Evolutionary conservation across 2,329 filamentous ascomycete genomes (phyloP), one percentile per base, ranked within the genome.

Genomic region (Trichoderma atrobrunneum): DNA sequence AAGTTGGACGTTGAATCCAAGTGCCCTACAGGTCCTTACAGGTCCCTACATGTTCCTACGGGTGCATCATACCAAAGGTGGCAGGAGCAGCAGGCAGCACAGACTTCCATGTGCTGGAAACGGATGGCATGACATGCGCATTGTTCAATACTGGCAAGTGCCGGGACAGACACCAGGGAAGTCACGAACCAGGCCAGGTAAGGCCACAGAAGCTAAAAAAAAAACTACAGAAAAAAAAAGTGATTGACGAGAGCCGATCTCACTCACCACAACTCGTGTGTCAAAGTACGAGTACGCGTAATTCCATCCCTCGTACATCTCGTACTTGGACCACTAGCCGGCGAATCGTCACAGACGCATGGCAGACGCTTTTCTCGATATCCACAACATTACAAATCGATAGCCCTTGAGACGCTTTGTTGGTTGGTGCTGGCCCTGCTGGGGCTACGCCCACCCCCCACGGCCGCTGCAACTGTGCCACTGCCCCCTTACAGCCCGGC

Each of bases 381-480:
- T 39, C 66, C 54, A 61, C 66, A 56, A 54, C 30, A 72, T 68
- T 72, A 68, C 71, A 68, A 67, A 72, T 72, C 64, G 48, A 63
- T 51, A 68, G 61, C 65, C 30, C 48, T 60, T 24, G 48, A 48
- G 64, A 67, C 48, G 39, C 56, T 68, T 68, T 11, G 60, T 24
- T 56, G 65, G 54, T 21, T 39, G 14, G 43, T 39, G 63, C 64
- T 18, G 43, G 34, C 48, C 57, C 71, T 68, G 64, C 64, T n/a
- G 43, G 34, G 59, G 64, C 71, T 68, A 68, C 64, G 32, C 39
- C 21, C 64, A 68, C 71, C 30, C 70, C 70, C 34, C 64, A 65
- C 39, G 28, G n/a, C 62, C 28, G 26, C 57, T 60, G 57, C 57
- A 30, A 60, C 28, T 32, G 62, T 57, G 51, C 64, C 51, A 62